These are phyloP conservation scores for Adansonia madagascariensis DNA, from an alignment of 441 rosid species.

Conservation along the genomic window DNA sequence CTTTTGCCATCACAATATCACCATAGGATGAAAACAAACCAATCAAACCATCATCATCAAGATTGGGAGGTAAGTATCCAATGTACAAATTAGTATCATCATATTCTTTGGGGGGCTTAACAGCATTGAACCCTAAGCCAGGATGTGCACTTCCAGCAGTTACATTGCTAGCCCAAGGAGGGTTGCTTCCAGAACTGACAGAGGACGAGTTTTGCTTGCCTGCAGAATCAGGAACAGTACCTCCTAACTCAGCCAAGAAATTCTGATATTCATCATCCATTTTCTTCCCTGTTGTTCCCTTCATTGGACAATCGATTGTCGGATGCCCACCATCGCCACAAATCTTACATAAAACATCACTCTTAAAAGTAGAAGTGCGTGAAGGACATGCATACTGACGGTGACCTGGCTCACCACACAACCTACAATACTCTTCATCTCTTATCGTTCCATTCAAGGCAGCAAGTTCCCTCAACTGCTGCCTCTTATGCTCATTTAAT, in stretches of 20 bases:
- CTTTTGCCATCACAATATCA: conserved; percentile 95
- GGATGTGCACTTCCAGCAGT: conserved; percentile 64
- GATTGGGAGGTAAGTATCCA: conserved; percentile 85
- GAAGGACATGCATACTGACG: conserved; percentile 90
- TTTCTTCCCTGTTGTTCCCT: conserved; percentile 75
- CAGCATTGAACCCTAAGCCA: conserved; percentile 65
- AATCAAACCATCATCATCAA: conserved; percentile 88
- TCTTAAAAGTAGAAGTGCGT: conserved; percentile 80
- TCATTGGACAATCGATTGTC: conserved; percentile 69
- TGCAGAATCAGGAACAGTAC: conserved; percentile 82
- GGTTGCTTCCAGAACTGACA: conserved; percentile 70
- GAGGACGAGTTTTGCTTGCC: conserved; percentile 67
- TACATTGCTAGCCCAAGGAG: conserved; percentile 80
- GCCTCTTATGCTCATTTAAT: conserved; percentile 96
- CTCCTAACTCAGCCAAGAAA: conserved; percentile 89
- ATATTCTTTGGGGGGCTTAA: conserved; percentile 70
- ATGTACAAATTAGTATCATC: conserved; percentile 91
- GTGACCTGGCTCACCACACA: conserved; percentile 95
- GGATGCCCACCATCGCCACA: conserved; percentile 99
- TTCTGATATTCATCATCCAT: conserved; percentile 98
- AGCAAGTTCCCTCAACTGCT: conserved; percentile 94
- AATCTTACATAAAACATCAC: conserved; percentile 95
- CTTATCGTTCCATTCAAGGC: conserved; percentile 93
- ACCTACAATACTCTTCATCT: conserved; percentile 91
- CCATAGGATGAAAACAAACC: conserved; percentile 80